Percentiles rank a stretch among this genome's conserved stretches.
phyloP scores from a whole-genome alignment of 1,284 basidiomycete genomes.

The Boletus smithii region DNA sequence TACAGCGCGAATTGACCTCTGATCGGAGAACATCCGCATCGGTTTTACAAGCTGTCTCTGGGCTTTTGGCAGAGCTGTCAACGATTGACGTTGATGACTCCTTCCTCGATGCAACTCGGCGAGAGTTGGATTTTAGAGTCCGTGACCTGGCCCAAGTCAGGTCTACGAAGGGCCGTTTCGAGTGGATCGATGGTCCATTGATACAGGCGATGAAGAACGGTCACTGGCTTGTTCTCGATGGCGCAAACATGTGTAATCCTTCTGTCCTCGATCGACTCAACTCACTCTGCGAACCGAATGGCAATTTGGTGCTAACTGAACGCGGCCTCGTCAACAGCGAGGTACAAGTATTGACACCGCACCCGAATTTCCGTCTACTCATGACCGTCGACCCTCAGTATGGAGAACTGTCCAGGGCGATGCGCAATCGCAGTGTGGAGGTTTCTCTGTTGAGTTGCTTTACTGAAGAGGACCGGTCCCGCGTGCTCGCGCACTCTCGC shows the following conservation, averaged over 20 bases:
- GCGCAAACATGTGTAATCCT: constrained; percentile 92
- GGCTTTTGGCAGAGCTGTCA: constrained; percentile 26
- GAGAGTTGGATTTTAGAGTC: constrained; percentile 18
- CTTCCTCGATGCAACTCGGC: constrained; percentile 11
- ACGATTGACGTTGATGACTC: constrained; percentile 12
- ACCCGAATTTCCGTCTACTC: constrained; percentile 88
- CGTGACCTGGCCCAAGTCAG: constrained; percentile 16
- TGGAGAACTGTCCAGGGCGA: constrained; percentile 95
- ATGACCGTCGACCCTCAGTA: constrained; percentile 91
- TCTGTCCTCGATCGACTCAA: constrained; percentile 97
- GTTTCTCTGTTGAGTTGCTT: constrained; percentile 50
- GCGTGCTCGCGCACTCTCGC: constrained; percentile 48
- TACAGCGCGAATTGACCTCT: constrained; percentile 27
- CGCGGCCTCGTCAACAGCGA: constrained; percentile 80
- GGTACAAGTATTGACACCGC: constrained; percentile 77
- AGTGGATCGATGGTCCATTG: constrained; percentile 97
- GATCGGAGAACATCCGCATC: constrained; percentile 17
- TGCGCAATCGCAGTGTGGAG: constrained; percentile 97
- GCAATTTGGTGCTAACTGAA: constrained; percentile 83
- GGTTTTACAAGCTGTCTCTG: constrained; percentile 23
- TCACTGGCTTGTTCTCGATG: constrained; percentile 89
- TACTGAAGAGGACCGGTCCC: constrained; percentile 44
- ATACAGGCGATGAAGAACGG: constrained; percentile 84
- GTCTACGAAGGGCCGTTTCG: constrained; percentile 61
- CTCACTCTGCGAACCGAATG: constrained; percentile 89